phyloP scores from a whole-genome alignment of 2,329 filamentous ascomycete genomes.

The Cercospora canescens region DNA sequence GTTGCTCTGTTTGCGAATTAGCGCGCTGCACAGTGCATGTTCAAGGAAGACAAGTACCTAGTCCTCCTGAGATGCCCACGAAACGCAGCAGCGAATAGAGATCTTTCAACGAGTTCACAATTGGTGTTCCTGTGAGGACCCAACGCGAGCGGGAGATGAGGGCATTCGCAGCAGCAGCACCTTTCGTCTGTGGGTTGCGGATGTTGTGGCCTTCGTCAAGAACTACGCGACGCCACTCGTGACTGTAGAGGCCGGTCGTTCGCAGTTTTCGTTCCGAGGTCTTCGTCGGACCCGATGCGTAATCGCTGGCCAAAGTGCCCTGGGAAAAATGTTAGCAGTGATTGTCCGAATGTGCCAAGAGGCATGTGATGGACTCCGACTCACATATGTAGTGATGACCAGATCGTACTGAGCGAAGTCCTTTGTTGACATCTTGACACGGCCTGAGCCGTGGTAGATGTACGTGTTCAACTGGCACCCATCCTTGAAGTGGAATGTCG shows the following conservation, averaged over 20 bases:
- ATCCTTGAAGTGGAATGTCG: slow-evolving; percentile 67
- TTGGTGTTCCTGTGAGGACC: slow-evolving; percentile 68
- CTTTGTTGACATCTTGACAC: slow-evolving; percentile 54
- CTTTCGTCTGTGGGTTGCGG: slow-evolving; percentile 73
- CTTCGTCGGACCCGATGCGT: slow-evolving; percentile 45
- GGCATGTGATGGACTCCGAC: background rate
- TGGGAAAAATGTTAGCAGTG: background rate
- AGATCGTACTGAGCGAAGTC: slow-evolving; percentile 70
- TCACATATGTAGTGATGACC: slow-evolving; percentile 74
- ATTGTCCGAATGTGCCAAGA: background rate
- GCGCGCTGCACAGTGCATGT: background rate
- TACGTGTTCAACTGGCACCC: slow-evolving; percentile 66
- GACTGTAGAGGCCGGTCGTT: slow-evolving; percentile 57
- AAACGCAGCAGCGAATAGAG: slow-evolving; percentile 79
- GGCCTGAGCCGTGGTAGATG: slow-evolving; percentile 69
- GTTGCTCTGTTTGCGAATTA: slow-evolving; percentile 48
- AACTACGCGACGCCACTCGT: slow-evolving; percentile 76
- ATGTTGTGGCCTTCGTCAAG: slow-evolving; percentile 84
- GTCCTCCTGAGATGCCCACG: slow-evolving; percentile 70
- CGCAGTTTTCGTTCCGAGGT: slow-evolving; percentile 33
- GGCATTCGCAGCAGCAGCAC: slow-evolving; percentile 65
- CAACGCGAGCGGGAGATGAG: slow-evolving; percentile 72
- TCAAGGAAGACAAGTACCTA: slow-evolving; percentile 42
- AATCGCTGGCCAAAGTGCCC: slow-evolving; percentile 70
- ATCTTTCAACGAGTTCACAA: slow-evolving; percentile 72